These are phyloP conservation scores for Solanum hybrid DNA, from an alignment of 305 asterid species.

Conservation along the genomic window DNA sequence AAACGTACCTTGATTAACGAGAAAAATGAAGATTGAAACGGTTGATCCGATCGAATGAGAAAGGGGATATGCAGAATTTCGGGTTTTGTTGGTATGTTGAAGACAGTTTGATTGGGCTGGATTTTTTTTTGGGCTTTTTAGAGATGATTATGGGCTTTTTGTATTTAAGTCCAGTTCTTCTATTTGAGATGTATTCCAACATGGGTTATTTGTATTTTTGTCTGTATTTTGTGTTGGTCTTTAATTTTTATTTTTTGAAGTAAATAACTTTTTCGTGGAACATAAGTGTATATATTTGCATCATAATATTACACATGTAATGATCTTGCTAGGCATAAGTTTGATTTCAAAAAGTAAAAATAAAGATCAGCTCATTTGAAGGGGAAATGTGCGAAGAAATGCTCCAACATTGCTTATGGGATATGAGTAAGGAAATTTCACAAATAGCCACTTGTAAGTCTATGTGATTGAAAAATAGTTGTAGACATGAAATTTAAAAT, in stretches of 20 bases:
- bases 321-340: neutral
- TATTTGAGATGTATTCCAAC: neutral
- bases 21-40: neutral
- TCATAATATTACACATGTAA: neutral
- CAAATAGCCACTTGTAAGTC: neutral
- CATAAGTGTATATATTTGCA: neutral
- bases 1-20: neutral
- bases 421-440: neutral
- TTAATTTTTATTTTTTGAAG: neutral
- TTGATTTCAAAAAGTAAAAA: neutral
- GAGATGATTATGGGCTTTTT: neutral
- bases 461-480: neutral
- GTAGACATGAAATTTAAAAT: neutral
- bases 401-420: neutral
- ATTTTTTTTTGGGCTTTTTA: neutral
- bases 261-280: neutral
- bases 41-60: neutral
- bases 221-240: neutral
- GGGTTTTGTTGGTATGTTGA: neutral
- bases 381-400: neutral
- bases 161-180: neutral
- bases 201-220: neutral
- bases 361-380: neutral
- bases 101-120: neutral
- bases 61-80: neutral